Evolutionary conservation across 208 protist species (phyloP).

Genomic region (Naegleria fowleri): DNA sequence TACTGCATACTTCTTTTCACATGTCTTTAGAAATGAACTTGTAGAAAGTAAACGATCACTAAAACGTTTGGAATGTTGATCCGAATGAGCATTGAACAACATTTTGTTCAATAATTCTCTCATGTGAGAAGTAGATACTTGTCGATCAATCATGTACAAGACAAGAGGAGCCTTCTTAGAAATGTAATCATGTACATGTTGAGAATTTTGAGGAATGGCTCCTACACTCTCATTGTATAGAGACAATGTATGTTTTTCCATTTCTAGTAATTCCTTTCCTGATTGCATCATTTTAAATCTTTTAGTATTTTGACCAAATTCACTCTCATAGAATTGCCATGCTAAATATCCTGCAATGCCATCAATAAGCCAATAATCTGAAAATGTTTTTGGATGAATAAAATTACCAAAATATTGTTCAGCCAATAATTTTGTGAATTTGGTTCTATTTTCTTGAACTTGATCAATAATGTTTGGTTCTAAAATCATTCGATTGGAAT

Average conservation of each 20-base stretch:
- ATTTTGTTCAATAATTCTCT: background rate
- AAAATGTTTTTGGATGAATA: background rate
- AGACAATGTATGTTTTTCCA: background rate
- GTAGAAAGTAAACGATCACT: background rate
- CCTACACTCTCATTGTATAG: background rate
- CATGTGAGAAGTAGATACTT: background rate
- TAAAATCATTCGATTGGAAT: background rate
- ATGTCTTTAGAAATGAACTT: background rate
- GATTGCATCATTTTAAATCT: background rate
- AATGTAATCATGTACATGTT: background rate
- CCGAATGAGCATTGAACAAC: background rate
- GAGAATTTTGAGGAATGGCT: background rate
- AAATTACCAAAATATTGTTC: conserved; percentile 25
- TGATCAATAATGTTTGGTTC: conserved; percentile 5
- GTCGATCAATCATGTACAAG: conserved; percentile 22
- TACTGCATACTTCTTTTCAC: background rate
- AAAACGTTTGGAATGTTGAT: background rate
- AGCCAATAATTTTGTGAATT: background rate
- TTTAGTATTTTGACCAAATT: conserved; percentile 20
- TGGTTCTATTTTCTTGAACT: background rate
- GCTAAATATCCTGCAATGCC: conserved; percentile 8
- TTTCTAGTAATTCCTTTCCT: background rate
- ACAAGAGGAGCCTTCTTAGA: background rate
- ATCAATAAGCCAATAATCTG: conserved; percentile 14
- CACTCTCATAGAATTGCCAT: background rate